Base-by-base conservation (phyloP, 2,329 filamentous ascomycete genomes). In the Rasamsonia emersonii region DNA sequence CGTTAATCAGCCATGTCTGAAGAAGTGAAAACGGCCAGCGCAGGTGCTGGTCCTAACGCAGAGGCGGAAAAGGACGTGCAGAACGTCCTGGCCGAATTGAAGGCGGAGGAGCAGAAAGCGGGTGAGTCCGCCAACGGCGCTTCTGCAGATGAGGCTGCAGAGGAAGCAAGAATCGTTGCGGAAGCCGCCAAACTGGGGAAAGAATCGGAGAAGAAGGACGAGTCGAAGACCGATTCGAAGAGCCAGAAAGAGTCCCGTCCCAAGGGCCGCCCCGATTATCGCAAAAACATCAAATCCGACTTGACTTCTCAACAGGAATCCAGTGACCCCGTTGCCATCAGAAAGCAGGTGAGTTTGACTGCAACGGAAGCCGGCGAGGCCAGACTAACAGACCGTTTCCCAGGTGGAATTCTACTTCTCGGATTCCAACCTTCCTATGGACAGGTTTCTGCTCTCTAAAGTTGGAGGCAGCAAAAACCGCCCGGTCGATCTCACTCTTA, bases 351-450 rank as follows among this genome's bases (percentile, higher is more conserved):
- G 67, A 54, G 56, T 40, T 39, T 17, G 18, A 28, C 27, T 32
- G 14, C 23, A 16, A 18, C 2, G 14, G 10, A 9, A 30, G 8
- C 15, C n/a, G 19, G 14, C 9, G 13, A 14, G 9, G 9, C 20
- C 10, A 23, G 18, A 26, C 28, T 35, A 35, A 35, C 18, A n/a
- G n/a, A n/a, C n/a, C n/a, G n/a, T 36, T 18, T 27, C 31, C 18
- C 45, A 93, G 82, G 84, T 94, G 48, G 86, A 95, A 57, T 95
- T 94, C 62, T 95, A 95, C 71, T 93, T 95, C 63, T 83, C 83
- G 50, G 83, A 93, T 59, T 83, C 80, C 51, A 95, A 95, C 63
- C 75, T 98, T 21, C 80, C 82, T 31, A 78, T 77, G 50, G 93
- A 98, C 63, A 82, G 86, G 58, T 93, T 85, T 66, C 73, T 98